These are phyloP conservation scores for Phytophthora agathidicida DNA, from an alignment of 352 stramenopile genomes.

Conservation along the genomic window DNA sequence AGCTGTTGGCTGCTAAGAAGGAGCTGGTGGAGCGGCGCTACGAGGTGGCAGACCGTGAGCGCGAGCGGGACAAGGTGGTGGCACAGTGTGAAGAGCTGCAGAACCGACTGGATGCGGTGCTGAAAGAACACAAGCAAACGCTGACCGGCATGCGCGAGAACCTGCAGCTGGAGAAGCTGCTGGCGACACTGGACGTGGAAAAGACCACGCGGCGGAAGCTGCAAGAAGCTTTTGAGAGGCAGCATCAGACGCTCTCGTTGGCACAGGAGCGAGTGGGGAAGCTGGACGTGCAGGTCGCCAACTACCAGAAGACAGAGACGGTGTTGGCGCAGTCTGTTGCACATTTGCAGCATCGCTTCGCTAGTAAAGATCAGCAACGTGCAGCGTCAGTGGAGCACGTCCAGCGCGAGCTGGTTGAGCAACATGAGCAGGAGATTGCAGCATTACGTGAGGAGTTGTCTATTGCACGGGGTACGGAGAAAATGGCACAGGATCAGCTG, in stretches of 20 bases:
- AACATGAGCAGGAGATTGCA: constrained; percentile 37
- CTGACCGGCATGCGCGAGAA: constrained; percentile 54
- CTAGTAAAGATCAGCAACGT: constrained; percentile 67
- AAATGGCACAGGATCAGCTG: constrained; percentile 41
- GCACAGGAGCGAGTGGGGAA: constrained; percentile 52
- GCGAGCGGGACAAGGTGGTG: constrained; percentile 20
- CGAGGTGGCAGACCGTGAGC: constrained; percentile 36
- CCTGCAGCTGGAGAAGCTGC: constrained; percentile 49
- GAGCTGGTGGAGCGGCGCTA: constrained; percentile 52
- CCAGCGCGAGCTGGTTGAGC: constrained; percentile 46
- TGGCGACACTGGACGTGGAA: constrained; percentile 65
- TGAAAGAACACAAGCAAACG: constrained; percentile 58
- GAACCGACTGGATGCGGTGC: constrained; percentile 43
- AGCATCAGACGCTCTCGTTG: constrained; percentile 47
- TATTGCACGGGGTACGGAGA: constrained; percentile 28
- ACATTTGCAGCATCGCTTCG: constrained; percentile 69
- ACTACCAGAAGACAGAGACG: constrained; percentile 83
- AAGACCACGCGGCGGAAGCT: constrained; percentile 50
- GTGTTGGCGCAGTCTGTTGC: constrained; percentile 70
- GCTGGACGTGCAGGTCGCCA: constrained; percentile 49
- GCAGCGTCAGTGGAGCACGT: constrained; percentile 45
- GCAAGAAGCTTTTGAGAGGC: constrained; percentile 38
- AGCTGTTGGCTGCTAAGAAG: constrained; percentile 49
- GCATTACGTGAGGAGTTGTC: constrained; percentile 42
- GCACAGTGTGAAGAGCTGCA: constrained; percentile 38